These are phyloP conservation scores for Besnoitia besnoiti DNA, from an alignment of 169 alveolate species.

Conservation along the genomic window DNA sequence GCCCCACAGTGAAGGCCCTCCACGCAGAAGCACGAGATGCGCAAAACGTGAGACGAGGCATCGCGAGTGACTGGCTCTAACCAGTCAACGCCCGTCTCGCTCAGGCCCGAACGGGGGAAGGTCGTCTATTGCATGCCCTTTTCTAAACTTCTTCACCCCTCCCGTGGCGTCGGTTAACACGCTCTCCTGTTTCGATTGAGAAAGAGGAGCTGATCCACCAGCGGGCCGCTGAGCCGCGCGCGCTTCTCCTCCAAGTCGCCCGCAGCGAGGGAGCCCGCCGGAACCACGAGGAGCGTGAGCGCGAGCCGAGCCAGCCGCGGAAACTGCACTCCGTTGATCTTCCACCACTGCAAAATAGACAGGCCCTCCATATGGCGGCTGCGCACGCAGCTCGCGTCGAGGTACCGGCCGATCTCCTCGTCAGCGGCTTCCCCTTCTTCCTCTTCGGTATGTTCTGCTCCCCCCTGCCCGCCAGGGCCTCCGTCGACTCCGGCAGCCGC, in stretches of 20 bases:
- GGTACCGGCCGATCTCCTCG: background rate
- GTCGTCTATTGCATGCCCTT: too few species aligned
- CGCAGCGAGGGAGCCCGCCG: background rate
- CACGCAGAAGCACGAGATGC: too few species aligned
- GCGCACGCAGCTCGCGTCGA: background rate
- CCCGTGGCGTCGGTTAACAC: too few species aligned
- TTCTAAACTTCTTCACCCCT: too few species aligned
- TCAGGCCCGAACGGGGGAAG: too few species aligned
- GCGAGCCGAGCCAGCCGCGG: slow-evolving; percentile 1
- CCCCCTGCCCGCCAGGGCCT: too few species aligned
- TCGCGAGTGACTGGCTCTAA: too few species aligned
- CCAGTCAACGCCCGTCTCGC: too few species aligned
- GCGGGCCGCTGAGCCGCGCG: background rate
- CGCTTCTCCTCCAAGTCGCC: background rate
- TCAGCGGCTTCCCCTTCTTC: background rate
- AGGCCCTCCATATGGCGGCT: background rate
- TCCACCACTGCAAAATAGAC: background rate
- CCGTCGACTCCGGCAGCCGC: background rate
- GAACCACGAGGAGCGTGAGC: background rate
- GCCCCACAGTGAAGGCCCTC: too few species aligned
- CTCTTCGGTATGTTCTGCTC: too few species aligned
- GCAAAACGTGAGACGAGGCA: too few species aligned
- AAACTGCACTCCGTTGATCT: background rate
- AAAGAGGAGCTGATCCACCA: background rate
- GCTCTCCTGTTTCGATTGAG: background rate